Conservation (phyloP, 768 basidiomycete species). For the Nevesoporus exiguus region DNA sequence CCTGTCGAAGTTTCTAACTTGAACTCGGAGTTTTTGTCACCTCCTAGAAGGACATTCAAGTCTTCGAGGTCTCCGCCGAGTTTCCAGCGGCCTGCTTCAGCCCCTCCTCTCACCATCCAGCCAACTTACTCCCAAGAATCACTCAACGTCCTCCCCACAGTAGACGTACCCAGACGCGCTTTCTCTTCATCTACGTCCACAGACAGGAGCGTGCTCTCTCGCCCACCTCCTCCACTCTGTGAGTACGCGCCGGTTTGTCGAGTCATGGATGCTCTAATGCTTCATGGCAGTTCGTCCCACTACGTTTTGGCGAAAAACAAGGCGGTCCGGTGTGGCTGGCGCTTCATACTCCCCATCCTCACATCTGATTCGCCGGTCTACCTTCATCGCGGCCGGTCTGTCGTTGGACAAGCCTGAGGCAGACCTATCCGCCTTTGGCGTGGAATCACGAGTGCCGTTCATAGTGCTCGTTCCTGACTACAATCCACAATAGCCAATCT, state of each 20-base stretch:
- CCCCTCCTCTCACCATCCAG: conserved; percentile 17
- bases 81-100: conserved; percentile 20
- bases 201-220: conserved; percentile 42
- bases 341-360: conserved; percentile 72
- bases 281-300: conserved; percentile 64
- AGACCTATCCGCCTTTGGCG: conserved; percentile 60
- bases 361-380: conserved; percentile 71
- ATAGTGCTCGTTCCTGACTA: conserved; percentile 40
- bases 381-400: conserved; percentile 77
- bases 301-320: conserved; percentile 77
- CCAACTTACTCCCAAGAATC: background rate
- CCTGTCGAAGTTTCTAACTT: conserved; percentile 20
- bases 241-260: conserved; percentile 28
- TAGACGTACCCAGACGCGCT: conserved; percentile 10
- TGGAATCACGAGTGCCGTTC: conserved; percentile 52
- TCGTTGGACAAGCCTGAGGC: conserved; percentile 55
- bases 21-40: conserved; percentile 24
- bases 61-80: conserved; percentile 11
- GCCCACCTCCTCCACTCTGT: conserved; percentile 65
- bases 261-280: background rate
- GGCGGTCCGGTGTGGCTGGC: conserved; percentile 64
- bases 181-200: conserved; percentile 14
- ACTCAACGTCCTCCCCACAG: background rate
- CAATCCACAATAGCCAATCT: conserved; percentile 17
- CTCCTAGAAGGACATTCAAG: conserved; percentile 29